These are phyloP conservation scores for Anisodus tanguticus DNA, from an alignment of 257 asterid genomes.

Conservation along the genomic window DNA sequence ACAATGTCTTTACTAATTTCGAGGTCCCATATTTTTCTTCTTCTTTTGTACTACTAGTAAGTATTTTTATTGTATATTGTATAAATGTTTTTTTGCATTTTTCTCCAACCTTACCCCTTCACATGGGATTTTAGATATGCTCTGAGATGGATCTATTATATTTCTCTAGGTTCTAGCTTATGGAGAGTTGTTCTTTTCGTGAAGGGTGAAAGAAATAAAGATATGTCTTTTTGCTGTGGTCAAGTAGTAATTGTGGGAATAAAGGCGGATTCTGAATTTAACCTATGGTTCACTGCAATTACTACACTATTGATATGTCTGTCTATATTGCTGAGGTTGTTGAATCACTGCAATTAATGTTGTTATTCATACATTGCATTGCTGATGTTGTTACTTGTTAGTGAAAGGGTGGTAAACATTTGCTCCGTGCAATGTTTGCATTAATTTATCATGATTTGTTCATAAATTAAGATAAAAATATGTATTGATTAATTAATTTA, in stretches of 20 bases:
- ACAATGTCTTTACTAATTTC: background rate
- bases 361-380: background rate
- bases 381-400: too few species aligned
- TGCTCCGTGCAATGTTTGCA: too few species aligned
- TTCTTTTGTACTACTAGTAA: background rate
- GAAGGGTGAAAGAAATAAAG: background rate
- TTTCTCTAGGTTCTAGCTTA: background rate
- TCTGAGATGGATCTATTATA: background rate
- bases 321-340: background rate
- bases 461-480: too few species aligned
- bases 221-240: background rate
- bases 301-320: background rate
- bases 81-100: background rate
- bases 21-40: background rate
- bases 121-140: conserved; percentile 7
- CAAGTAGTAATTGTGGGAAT: background rate
- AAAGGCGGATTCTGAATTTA: background rate
- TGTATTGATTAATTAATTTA: too few species aligned
- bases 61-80: conserved; percentile 13
- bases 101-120: background rate
- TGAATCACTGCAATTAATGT: background rate
- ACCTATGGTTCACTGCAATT: background rate
- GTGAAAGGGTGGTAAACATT: too few species aligned
- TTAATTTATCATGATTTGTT: too few species aligned
- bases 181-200: background rate